A percentile compares a stretch with the other conserved stretches of the same genome.
These are phyloP conservation scores for Azolla pinnata DNA, from an alignment of 75 land plant species.

Conservation along the genomic window DNA sequence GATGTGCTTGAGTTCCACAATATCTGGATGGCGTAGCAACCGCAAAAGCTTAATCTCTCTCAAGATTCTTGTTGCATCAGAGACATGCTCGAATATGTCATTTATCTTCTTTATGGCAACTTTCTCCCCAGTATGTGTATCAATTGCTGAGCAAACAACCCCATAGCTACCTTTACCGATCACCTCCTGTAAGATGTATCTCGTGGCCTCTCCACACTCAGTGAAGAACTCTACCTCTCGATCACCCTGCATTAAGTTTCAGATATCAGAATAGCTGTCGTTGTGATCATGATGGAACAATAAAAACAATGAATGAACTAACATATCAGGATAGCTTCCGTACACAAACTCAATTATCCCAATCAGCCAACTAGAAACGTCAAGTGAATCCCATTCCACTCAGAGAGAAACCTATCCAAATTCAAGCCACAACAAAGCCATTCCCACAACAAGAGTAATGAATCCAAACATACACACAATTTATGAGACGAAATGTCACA, in stretches of 20 bases:
- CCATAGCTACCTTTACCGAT: constrained; percentile 97
- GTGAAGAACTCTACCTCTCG: constrained; percentile 60
- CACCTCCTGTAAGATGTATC: constrained; percentile 78
- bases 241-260: constrained; percentile 28
- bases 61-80: constrained; percentile 87
- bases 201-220: constrained; percentile 81
- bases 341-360: neutral
- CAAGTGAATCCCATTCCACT: no score
- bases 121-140: constrained; percentile 71
- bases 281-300: no score
- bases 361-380: no score
- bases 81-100: constrained; percentile 88
- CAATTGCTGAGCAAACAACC: constrained; percentile 85
- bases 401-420: no score
- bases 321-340: no score
- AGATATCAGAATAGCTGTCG: no score
- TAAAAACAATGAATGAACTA: no score
- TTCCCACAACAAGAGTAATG: no score
- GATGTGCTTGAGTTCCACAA: constrained; percentile 90
- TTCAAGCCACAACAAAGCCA: no score
- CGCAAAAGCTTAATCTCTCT: constrained; percentile 89
- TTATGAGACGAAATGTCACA: no score
- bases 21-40: constrained; percentile 76
- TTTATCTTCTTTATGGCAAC: constrained; percentile 94
- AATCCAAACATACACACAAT: no score